Evolutionary conservation across 768 basidiomycete species (phyloP).

Genomic region (Termitomyces bulborhizus): DNA sequence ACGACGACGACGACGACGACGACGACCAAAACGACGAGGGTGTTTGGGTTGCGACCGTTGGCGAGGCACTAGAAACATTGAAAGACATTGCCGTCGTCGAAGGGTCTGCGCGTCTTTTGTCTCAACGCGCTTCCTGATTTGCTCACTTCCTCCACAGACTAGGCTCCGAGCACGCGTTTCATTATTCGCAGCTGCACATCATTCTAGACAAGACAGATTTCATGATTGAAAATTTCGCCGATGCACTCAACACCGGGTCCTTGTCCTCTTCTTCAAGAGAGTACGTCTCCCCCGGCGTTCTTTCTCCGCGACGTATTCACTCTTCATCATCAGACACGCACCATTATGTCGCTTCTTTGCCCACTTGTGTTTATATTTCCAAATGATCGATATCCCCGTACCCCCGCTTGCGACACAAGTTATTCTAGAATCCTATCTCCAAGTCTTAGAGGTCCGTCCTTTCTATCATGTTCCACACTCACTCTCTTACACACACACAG

Average conservation of each 20-base stretch:
- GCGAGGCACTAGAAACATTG: constrained; percentile 48
- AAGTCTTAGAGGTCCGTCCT: constrained; percentile 68
- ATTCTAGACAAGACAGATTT: constrained; percentile 64
- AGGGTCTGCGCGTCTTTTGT: constrained; percentile 34
- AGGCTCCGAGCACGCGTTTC: constrained; percentile 69
- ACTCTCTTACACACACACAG: constrained; percentile 22
- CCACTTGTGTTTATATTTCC: constrained; percentile 84
- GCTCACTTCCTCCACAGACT: constrained; percentile 10
- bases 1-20: constrained; percentile 44
- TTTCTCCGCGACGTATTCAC: too few relatives aligned
- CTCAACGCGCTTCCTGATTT: constrained; percentile 23
- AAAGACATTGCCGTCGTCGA: constrained; percentile 54
- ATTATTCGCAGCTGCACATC: constrained; percentile 75
- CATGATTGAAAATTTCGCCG: constrained; percentile 65
- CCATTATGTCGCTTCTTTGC: constrained; percentile 86
- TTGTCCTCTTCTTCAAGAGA: constrained; percentile 46
- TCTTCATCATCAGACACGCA: constrained; percentile 41
- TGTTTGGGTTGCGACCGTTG: constrained; percentile 60
- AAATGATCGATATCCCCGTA: constrained; percentile 70
- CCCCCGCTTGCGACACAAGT: constrained; percentile 71
- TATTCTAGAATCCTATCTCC: constrained; percentile 85
- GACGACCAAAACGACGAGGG: constrained; percentile 14
- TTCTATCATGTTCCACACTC: too few relatives aligned
- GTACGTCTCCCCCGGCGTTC: constrained; percentile 28
- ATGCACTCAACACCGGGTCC: constrained; percentile 44